phyloP scores from a whole-genome alignment of 75 land plant species.

The Cunninghamia lanceolata region DNA sequence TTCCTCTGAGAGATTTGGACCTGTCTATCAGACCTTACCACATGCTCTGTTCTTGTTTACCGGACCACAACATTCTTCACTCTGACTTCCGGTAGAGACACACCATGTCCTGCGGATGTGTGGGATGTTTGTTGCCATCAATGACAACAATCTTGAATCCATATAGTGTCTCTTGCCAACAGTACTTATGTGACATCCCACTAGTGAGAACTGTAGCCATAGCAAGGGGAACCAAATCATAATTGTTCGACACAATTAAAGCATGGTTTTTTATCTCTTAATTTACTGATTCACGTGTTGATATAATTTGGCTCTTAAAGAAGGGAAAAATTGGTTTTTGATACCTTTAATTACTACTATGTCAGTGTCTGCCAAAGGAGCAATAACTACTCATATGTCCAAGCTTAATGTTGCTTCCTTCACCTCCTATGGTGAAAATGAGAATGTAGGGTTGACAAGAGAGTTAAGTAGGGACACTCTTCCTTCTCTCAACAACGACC shows the following conservation, averaged over 20 bases:
- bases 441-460: constrained; percentile 30
- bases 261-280: neutral
- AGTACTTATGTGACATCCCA: neutral
- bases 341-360: neutral
- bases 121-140: no score
- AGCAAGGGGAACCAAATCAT: neutral
- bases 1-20: no score
- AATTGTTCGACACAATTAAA: neutral
- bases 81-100: no score
- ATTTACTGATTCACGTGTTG: neutral
- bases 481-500: constrained; percentile 53
- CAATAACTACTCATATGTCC: neutral
- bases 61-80: no score
- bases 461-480: constrained; percentile 67
- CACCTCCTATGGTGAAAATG: no score
- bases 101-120: no score
- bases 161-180: no score
- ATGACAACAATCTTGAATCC: no score
- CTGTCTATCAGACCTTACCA: no score
- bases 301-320: neutral
- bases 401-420: neutral
- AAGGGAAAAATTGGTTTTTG: neutral
- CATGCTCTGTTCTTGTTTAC: no score
- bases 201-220: neutral
- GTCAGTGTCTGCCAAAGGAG: neutral